phyloP scores from a whole-genome alignment of 139 green algal species.

The Picochlorum sp. region DNA sequence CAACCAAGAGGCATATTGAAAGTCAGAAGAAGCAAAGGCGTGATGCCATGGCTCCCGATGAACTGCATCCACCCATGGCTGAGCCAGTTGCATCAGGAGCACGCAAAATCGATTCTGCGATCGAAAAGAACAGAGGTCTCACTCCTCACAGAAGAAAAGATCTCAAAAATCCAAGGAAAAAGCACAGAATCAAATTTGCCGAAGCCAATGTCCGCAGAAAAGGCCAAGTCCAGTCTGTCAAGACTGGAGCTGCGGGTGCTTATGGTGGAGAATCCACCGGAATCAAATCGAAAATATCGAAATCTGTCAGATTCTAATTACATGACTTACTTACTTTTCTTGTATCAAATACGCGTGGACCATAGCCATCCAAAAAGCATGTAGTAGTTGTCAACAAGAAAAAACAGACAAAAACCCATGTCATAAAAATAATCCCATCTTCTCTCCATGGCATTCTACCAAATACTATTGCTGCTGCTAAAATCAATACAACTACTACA shows the following conservation, averaged over 20 bases:
- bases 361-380: background rate
- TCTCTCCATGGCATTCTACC: no score
- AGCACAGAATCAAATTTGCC: conserved; percentile 66
- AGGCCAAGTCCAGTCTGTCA: conserved; percentile 75
- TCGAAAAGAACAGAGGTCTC: conserved; percentile 92
- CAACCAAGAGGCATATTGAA: conserved; percentile 22
- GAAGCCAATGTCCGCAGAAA: conserved; percentile 73
- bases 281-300: conserved; percentile 81
- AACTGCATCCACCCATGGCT: conserved; percentile 43
- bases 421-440: no score
- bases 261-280: conserved; percentile 93
- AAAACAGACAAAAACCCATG: no score
- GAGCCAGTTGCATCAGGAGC: conserved; percentile 38
- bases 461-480: no score
- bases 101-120: conserved; percentile 61
- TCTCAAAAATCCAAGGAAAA: conserved; percentile 89
- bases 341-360: conserved; percentile 8
- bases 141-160: conserved; percentile 89
- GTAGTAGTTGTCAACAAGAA: no score
- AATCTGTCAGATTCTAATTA: conserved; percentile 47
- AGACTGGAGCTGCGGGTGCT: conserved; percentile 14
- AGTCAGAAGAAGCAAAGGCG: conserved; percentile 49
- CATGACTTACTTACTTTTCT: conserved; percentile 2
- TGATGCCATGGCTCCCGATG: conserved; percentile 21
- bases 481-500: no score